Evolutionary conservation across 176 grass and related monocot genomes (phyloP).

Genomic region (Paspalum notatum): DNA sequence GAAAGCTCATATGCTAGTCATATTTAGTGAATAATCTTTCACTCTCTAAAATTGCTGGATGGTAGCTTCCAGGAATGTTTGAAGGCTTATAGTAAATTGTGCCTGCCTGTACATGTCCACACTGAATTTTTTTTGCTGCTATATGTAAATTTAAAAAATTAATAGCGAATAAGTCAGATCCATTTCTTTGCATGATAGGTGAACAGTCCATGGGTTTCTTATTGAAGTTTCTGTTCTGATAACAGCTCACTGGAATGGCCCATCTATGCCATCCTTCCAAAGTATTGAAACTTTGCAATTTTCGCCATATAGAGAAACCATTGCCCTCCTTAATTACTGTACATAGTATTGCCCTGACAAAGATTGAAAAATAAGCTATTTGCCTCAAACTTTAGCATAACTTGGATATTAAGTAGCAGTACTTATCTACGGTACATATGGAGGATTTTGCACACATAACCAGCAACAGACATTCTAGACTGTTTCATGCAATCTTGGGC

Average conservation of each 20-base stretch:
- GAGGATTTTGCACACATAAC: no score
- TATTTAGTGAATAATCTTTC: no score
- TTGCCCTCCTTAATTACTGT: not conserved
- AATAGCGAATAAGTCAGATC: not conserved
- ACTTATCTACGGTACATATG: no score
- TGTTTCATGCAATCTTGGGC: no score
- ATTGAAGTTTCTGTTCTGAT: conserved; percentile 5
- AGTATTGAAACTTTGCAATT: not conserved
- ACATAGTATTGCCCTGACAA: not conserved
- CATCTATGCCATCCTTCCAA: not conserved
- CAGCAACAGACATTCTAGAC: no score
- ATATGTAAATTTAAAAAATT: not conserved
- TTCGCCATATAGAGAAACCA: not conserved
- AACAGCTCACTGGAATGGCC: not conserved
- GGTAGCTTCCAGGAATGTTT: no score
- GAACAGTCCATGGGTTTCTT: not conserved
- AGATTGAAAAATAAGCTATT: not conserved
- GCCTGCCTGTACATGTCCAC: not conserved
- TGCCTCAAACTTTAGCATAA: not conserved
- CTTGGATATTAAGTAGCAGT: no score
- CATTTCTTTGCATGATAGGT: not conserved
- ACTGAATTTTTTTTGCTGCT: not conserved
- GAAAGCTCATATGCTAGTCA: not conserved
- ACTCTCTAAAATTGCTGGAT: no score
- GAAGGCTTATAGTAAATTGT: no score